Evolutionary conservation across 495 filamentous ascomycete species (phyloP), one percentile per base, ranked within the genome.

Genomic region (Aspergillus ellipticus): DNA sequence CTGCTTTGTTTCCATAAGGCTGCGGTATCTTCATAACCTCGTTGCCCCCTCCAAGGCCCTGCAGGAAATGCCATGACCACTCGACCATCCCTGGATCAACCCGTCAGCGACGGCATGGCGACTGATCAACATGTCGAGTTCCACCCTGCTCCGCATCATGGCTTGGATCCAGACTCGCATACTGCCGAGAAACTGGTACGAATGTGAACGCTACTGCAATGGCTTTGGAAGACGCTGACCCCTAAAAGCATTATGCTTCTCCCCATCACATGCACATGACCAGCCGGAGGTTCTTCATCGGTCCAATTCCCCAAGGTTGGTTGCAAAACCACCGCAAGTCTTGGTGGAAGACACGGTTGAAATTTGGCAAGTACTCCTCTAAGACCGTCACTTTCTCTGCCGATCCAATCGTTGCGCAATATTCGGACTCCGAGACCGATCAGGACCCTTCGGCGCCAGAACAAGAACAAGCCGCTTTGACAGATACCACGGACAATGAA

Each of bases 231-330:
- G 28, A 16, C 41, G 46, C 59, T 45, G 13, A 57, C 15, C 29
- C 16, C 15, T 9, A 56, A n/a, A 56, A 86, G 84, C 74, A 79
- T 60, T 81, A 88, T 75, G 79, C 84, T 24, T 84, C 79, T 47
- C 77, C 85, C 17, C 74, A 80, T 45, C 85, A 88, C 60, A 63
- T 88, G 26, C 77, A 87, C 63, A 69, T 85, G 57, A 88, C 85
- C 7, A 81, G 77, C 39, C 74, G 83, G 22, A 77, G 85, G 31
- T 81, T 79, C 63, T 88, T 88, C 66, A 86, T 88, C 58, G 85
- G 85, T 8, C 85, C 85, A 19, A 84, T 88, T 33, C 85, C 85
- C 4, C 79, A 83, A 58, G 85, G 83, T 49, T 88, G 85, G 85
- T 72, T 87, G 47, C 84, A 85, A 50, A 80, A 76, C 51, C 82